Evolutionary conservation across 164 flowering plant species (phyloP), one percentile per base, ranked within the genome.

Genomic region (Platanus orientalis): DNA sequence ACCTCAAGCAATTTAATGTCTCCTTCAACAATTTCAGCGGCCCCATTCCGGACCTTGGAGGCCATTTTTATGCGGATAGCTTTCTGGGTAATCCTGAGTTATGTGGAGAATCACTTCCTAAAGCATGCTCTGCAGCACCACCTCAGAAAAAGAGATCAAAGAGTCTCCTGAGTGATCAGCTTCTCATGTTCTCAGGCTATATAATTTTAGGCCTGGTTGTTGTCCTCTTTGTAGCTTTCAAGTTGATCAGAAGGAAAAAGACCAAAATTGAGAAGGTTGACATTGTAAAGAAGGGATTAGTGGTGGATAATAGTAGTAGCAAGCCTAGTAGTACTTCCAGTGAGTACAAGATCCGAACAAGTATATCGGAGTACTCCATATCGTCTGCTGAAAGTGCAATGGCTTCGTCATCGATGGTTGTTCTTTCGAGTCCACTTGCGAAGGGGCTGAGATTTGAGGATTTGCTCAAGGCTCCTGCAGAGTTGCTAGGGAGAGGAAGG

Each of bases 391-490:
- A 82, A 21, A 82, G 78, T 56, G 69, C 52, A 14, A 6, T 62
- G 69, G 59, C 69, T 32, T 73, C 84, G 6, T 26, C 79, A 2
- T 76, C 88, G 11, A 66, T 80, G 19, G 54, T 72, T 16, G 73
- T 83, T 52, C 76, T 84, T 1, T 51, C 78, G 0, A 79, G 70
- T 61, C 81, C 81, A 17, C 72, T 59, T 42, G 76, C 69, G 58
- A 82, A 76, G 45, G 84, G 71, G 10, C 49, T 85, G 70, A 76
- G 58, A 61, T 84, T 85, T 21, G 94, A 85, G 63, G 85, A 88
- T 29, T 53, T 85, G 74, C 86, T 88, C 42, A 70, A 62, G 64
- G 86, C 89, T 14, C 91, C 95, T 6, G 91, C 91, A 0, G 91
- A 86, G 77, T 67, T 85, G 75, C 71, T 84, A 1, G 89, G 89